Base-by-base conservation (phyloP, 495 filamentous ascomycete genomes). In the Cercophora samala region DNA sequence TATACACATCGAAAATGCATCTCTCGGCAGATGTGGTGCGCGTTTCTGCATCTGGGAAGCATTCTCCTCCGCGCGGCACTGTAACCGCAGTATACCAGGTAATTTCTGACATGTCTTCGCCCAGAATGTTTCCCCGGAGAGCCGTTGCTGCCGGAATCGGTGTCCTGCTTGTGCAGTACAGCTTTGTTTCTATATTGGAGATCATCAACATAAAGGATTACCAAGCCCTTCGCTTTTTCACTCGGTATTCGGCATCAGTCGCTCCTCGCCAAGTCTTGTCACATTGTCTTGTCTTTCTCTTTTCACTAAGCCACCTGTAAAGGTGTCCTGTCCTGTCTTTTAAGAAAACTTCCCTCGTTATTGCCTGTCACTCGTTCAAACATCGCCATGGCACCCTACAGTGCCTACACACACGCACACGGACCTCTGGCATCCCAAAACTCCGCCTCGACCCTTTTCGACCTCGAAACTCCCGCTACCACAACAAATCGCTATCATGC, bases 361-460 rank as follows among this genome's bases (percentile, higher is more conserved):
- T 46, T 24, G 19, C 21, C 21, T 46, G 29, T 46, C 29, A 4
- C 19, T 62, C 25, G 5, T 29, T 62, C 24, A 21, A n/a, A 62
- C 37, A 46, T 13, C 37, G 13, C 21, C 15, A 62, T 62, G 60
- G 60, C 60, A 19, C 60, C 60, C 5, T 46, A 46, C 15, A 62
- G 60, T 21, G 60, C 60, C n/a, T 37, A 21, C 26, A 62, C 60
- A 42, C 60, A 62, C 26, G 60, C 60, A 21, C 60, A 62, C 29
- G n/a, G 26, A 4, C 60, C 60, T 1, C 18, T 21, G 8, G 25
- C 26, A 21, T 42, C 26, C 4, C 18, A 32, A 23, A 4, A 5
- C 8, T 62, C 60, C 1, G 19, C 0, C 11, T 42, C 26, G 1
- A 18, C 60, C 17, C 60, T 62, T 5, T 19, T 29, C 18, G 18